Evolutionary conservation across 2,329 filamentous ascomycete species (phyloP), one percentile per base, ranked within the genome.

Genomic region (Phialophora expanda): DNA sequence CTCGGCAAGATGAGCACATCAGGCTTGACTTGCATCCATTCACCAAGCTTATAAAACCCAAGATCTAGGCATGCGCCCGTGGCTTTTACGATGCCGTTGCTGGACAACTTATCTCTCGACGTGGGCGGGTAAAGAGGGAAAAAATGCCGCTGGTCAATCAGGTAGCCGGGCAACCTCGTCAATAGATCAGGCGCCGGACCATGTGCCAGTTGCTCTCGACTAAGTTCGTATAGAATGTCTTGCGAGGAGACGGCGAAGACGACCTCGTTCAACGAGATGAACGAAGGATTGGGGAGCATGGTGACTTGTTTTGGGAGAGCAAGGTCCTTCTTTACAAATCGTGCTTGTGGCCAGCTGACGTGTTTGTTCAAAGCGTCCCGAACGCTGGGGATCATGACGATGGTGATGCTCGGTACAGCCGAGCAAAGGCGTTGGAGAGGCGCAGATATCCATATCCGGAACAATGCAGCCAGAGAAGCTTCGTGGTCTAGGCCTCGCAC

Each of bases 111-210:
- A 64, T 86, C 83, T 56, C 93, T 84, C 58, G 90, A 87, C 12
- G 88, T 85, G 0, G 94, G 89, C 5, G 95, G 95, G 74, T 93
- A 97, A 0, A 98, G 79, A 0, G 95, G 95, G 73, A 92, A 92
- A 78, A 93, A 98, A 75, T 95, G 93, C 6, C 93, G 84, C 79
- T 98, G 95, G 78, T 97, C 90, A 64, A 99, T 86, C 20, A 99
- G 78, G 71, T 95, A 89, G 22, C 88, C 85, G 5, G 90, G 87
- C 55, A 93, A 78, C n/a, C 94, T 82, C 17, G 88, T 87, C 73
- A 94, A 82, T 28, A 91, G 73, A 61, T 88, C 84, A 8, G 77
- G 76, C 0, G 85, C 83, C 56, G 82, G 83, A 1, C 85, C 85
- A 22, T 85, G 84, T 5, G 82, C 78, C 0, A 89, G 82, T 76